These are phyloP conservation scores for Coffea humblotiana DNA, from an alignment of 305 asterid species.

Conservation along the genomic window DNA sequence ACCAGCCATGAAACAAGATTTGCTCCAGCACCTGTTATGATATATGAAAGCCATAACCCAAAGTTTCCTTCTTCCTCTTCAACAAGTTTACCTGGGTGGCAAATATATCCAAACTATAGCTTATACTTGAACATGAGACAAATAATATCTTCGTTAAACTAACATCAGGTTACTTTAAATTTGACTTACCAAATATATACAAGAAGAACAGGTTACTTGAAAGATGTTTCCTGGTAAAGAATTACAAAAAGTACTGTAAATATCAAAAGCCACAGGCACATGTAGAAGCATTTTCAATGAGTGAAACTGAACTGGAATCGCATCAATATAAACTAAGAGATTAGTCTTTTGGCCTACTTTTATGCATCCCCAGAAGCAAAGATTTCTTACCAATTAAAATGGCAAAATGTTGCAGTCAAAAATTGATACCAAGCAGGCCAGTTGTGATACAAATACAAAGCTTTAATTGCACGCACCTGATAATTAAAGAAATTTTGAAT, in stretches of 20 bases:
- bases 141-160: slow-evolving; percentile 1
- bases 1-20: slow-evolving; percentile 91
- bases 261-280: neutral
- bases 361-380: slow-evolving; percentile 2
- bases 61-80: slow-evolving; percentile 97
- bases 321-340: neutral
- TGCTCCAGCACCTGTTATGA: slow-evolving; percentile 91
- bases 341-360: neutral
- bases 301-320: slow-evolving; percentile 9
- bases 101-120: slow-evolving; percentile 9
- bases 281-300: neutral
- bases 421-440: slow-evolving; percentile 92
- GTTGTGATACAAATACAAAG: slow-evolving; percentile 78
- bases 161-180: slow-evolving; percentile 10
- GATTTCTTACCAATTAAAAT: slow-evolving; percentile 68
- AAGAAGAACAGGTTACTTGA: slow-evolving; percentile 96
- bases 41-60: slow-evolving; percentile 89
- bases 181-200: slow-evolving; percentile 79
- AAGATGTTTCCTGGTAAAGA: slow-evolving; percentile 71
- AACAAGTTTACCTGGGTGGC: slow-evolving; percentile 72
- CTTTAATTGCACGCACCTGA: slow-evolving; percentile 67
- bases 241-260: slow-evolving; percentile 16
- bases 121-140: neutral
- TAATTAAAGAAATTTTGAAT: slow-evolving; percentile 10
- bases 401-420: slow-evolving; percentile 91